Base-by-base conservation (phyloP, 2,329 filamentous ascomycete species). In the Exophiala alcalophila region DNA sequence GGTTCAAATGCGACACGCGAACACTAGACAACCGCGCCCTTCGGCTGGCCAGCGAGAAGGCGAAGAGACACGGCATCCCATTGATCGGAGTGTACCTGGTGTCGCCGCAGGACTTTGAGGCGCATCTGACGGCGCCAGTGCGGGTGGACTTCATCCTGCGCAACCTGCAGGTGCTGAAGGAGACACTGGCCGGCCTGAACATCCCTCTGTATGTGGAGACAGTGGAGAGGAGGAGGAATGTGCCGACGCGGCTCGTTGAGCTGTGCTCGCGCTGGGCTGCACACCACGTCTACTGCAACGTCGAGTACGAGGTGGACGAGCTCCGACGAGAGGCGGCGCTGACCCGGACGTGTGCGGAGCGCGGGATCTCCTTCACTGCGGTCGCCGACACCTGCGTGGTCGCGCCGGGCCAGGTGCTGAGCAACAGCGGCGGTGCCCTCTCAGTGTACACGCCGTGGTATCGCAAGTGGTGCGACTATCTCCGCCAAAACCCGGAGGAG, bases 251-350 rank as follows among this genome's bases (percentile, higher is more conserved):
- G 3, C 70, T 95, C 7, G 55, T 84, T 2, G 74, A 81, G 37
- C 67, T 90, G 27, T 77, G 84, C 61, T 68, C 78, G 20, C 68
- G 79, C 48, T 95, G 87, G 88, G 78, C 77, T 0, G 83, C 79
- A 1, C 82, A 73, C 34, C 84, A 92, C 57, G 53, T 95, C 2
- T 94, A 81, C 57, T 81, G 84, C 33, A 95, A 94, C 59, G 79
- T 89, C 44, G 89, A 95, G 61, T 95, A 94, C 57, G 90, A 95
- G 62, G 87, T 94, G 0, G 90, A 96, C 59, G 90, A 95, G 65
- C 65, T 95, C 44, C 73, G 89, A 29, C 74, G 89, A 4, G 90
- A 96, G 57, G 79, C 81, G 1, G 71, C 70, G 19, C 65, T 94
- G 57, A 73, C 86, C 1, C 73, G 69, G 19, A 62, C 72, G 27